phyloP scores from a whole-genome alignment of 2,329 filamentous ascomycete species.

The Colletotrichum lindemuthianum region DNA sequence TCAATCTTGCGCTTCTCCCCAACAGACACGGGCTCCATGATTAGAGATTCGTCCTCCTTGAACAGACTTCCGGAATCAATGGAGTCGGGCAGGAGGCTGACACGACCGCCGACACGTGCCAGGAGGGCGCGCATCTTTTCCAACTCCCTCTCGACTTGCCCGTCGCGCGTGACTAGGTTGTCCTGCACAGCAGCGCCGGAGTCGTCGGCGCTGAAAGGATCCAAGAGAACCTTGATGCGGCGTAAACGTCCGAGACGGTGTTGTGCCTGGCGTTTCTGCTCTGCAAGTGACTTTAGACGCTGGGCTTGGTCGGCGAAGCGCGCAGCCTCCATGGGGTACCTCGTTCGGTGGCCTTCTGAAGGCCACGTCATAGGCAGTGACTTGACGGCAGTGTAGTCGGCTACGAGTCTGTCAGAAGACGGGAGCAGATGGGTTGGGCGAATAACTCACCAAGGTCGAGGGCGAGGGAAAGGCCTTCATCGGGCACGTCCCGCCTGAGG shows the following conservation, averaged over 20 bases:
- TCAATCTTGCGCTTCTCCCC: conserved; percentile 56
- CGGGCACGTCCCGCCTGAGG: conserved; percentile 46
- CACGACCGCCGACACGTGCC: conserved; percentile 65
- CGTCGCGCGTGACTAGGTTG: conserved; percentile 73
- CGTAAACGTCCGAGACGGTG: conserved; percentile 58
- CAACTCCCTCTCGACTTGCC: conserved; percentile 72
- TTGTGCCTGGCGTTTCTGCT: conserved; percentile 50
- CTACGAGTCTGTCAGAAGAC: conserved; percentile 41
- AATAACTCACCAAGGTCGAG: conserved; percentile 55
- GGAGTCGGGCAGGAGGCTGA: conserved; percentile 51
- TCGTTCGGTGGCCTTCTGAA: conserved; percentile 47
- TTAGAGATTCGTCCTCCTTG: conserved; percentile 38
- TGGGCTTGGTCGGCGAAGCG: conserved; percentile 62
- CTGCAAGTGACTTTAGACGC: conserved; percentile 60
- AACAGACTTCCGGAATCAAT: conserved; percentile 29
- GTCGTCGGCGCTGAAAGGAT: conserved; percentile 54
- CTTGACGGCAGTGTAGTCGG: conserved; percentile 54
- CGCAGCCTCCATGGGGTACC: conserved; percentile 57
- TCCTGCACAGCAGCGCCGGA: conserved; percentile 63
- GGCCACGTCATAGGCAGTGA: conserved; percentile 60
- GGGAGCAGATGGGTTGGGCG: not conserved
- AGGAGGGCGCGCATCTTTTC: conserved; percentile 73
- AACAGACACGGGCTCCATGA: conserved; percentile 48
- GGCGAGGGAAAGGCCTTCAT: conserved; percentile 52
- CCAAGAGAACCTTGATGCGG: conserved; percentile 60